phyloP scores from a whole-genome alignment of 2,329 filamentous ascomycete genomes.

The Fusarium falciforme region DNA sequence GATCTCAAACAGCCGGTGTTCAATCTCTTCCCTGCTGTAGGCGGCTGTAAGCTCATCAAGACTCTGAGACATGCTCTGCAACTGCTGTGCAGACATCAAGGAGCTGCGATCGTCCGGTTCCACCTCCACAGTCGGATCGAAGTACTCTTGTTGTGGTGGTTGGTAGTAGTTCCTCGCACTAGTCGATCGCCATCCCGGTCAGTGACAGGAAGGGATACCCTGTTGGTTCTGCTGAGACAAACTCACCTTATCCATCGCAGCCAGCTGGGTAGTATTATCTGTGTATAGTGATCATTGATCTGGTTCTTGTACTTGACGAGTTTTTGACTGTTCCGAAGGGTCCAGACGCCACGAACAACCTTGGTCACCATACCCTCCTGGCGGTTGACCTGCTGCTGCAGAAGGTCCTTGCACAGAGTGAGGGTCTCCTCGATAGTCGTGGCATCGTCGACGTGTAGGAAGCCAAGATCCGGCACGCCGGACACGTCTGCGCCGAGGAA shows the following conservation, averaged over 20 bases:
- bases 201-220: not conserved
- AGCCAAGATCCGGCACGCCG: not conserved
- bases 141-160: not conserved
- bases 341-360: constrained; percentile 7
- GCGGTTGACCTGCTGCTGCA: not conserved
- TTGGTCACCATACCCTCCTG: not conserved
- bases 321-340: not conserved
- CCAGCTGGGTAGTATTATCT: constrained; percentile 2
- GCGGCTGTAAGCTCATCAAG: constrained; percentile 3
- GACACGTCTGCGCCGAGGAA: not conserved
- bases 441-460: not conserved
- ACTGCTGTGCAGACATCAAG: not conserved
- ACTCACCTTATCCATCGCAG: not conserved
- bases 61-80: not conserved
- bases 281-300: constrained; percentile 6
- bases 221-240: not conserved
- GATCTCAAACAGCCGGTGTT: not conserved
- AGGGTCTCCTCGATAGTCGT: constrained; percentile 6
- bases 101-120: not conserved
- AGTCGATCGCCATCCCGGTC: not conserved
- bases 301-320: constrained; percentile 10
- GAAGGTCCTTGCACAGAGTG: not conserved
- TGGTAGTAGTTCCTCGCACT: not conserved
- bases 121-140: not conserved
- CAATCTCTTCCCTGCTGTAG: not conserved